phyloP scores from a whole-genome alignment of 768 basidiomycete genomes.

The Tricholoma terreum region DNA sequence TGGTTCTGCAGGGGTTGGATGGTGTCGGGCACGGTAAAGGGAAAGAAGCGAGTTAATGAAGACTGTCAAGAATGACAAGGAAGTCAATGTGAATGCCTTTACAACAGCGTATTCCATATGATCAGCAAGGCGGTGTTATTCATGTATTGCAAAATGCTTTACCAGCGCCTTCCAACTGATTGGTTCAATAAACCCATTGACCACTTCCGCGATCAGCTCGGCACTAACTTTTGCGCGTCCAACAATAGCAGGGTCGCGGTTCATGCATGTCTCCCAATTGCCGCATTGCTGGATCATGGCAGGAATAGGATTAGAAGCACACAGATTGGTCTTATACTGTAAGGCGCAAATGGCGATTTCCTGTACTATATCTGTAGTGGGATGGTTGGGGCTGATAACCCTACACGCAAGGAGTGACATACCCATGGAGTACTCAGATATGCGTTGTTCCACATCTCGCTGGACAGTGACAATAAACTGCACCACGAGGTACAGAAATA shows the following conservation, averaged over 20 bases:
- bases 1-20: conserved; percentile 36
- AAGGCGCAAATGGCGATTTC: conserved; percentile 87
- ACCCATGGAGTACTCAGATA: conserved; percentile 89
- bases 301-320: conserved; percentile 72
- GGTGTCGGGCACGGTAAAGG: conserved; percentile 68
- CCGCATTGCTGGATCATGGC: conserved; percentile 86
- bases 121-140: conserved; percentile 6
- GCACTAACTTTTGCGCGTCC: conserved; percentile 89
- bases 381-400: neutral
- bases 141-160: conserved; percentile 26
- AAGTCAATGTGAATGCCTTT: conserved; percentile 73
- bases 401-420: conserved; percentile 19
- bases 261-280: conserved; percentile 94
- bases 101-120: conserved; percentile 10
- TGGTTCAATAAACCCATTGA: conserved; percentile 95
- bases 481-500: conserved; percentile 81
- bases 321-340: conserved; percentile 80
- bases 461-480: conserved; percentile 90
- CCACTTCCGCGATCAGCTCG: conserved; percentile 92
- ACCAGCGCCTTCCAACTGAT: conserved; percentile 98
- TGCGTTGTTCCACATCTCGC: conserved; percentile 82
- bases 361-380: conserved; percentile 73
- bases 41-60: conserved; percentile 81
- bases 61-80: conserved; percentile 70
- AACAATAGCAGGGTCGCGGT: conserved; percentile 85